Conservation (phyloP, 129 eudicot species). For the Heracleum sosnowskyi region DNA sequence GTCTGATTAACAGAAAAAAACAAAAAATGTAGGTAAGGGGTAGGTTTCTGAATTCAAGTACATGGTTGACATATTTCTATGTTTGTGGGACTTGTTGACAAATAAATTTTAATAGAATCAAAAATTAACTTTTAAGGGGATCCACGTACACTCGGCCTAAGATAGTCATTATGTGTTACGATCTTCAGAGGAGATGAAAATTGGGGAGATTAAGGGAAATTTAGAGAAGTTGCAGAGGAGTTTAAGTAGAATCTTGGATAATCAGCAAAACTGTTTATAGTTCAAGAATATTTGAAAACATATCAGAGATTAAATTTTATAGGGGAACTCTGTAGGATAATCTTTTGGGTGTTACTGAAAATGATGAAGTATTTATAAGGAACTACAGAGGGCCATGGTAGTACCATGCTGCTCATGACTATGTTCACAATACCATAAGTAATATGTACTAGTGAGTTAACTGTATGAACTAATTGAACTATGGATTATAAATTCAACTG, state of each 20-base stretch:
- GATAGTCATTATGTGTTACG: neutral
- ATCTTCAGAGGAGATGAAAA: neutral
- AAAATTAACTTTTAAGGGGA: neutral
- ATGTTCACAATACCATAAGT: too few species aligned
- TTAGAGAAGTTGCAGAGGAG: neutral
- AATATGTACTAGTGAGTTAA: neutral
- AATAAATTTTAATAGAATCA: neutral
- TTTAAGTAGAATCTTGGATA: neutral
- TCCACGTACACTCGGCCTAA: neutral
- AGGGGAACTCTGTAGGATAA: neutral
- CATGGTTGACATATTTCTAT: neutral
- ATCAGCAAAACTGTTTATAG: neutral
- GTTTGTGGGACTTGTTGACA: neutral
- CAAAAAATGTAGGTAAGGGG: neutral
- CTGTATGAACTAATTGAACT: neutral
- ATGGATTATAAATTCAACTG: neutral
- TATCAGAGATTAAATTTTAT: neutral
- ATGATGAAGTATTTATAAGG: neutral
- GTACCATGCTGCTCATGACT: neutral
- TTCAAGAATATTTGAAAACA: neutral
- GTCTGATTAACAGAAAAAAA: neutral
- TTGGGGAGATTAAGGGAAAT: neutral
- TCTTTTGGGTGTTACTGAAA: neutral
- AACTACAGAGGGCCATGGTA: neutral
- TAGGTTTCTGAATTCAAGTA: neutral